A percentile compares a stretch with the other conserved stretches of the same genome.
Evolutionary conservation across 352 stramenopile species (phyloP).

Genomic region (Phytophthora lateralis): DNA sequence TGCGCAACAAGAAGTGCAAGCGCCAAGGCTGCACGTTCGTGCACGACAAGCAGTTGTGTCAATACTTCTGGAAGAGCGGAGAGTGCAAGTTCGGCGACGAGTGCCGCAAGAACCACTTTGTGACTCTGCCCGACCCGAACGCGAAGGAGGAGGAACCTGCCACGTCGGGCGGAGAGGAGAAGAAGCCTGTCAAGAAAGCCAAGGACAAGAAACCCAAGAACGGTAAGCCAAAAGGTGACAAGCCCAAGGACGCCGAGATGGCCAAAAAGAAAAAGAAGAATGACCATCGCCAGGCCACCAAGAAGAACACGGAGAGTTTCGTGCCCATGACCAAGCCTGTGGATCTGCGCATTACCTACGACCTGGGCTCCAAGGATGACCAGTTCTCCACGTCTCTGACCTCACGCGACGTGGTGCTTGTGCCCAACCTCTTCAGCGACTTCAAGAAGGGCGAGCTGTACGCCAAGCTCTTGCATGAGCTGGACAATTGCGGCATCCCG

Average conservation of each 20-base stretch:
- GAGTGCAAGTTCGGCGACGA: conserved; percentile 59
- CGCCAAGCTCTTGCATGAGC: conserved; percentile 63
- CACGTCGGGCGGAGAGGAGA: conserved; percentile 12
- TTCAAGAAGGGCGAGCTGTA: conserved; percentile 79
- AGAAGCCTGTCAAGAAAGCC: conserved; percentile 26
- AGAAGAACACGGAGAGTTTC: conserved; percentile 86
- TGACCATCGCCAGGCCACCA: conserved; percentile 38
- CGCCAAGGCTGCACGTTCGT: conserved; percentile 46
- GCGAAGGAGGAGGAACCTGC: conserved; percentile 11
- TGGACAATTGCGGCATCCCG: conserved; percentile 71
- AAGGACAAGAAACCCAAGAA: conserved; percentile 15
- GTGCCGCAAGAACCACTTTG: conserved; percentile 64
- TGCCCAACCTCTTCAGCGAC: conserved; percentile 77
- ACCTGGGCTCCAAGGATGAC: conserved; percentile 58
- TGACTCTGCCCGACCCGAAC: conserved; percentile 33
- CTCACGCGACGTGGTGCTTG: conserved; percentile 67
- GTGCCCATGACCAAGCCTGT: conserved; percentile 71
- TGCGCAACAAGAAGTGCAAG: conserved; percentile 45
- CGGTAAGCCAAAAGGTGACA: conserved; percentile 9
- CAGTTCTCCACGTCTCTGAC: conserved; percentile 66
- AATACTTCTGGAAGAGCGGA: conserved; percentile 51
- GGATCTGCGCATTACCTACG: conserved; percentile 74
- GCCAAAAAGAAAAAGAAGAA: conserved; percentile 52
- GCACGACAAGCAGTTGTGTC: conserved; percentile 62
- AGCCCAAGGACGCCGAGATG: conserved; percentile 29